Percentiles rank a stretch among this genome's conserved stretches.
Conservation (phyloP, 208 protist genomes). For the Acanthamoeba royreba region DNA sequence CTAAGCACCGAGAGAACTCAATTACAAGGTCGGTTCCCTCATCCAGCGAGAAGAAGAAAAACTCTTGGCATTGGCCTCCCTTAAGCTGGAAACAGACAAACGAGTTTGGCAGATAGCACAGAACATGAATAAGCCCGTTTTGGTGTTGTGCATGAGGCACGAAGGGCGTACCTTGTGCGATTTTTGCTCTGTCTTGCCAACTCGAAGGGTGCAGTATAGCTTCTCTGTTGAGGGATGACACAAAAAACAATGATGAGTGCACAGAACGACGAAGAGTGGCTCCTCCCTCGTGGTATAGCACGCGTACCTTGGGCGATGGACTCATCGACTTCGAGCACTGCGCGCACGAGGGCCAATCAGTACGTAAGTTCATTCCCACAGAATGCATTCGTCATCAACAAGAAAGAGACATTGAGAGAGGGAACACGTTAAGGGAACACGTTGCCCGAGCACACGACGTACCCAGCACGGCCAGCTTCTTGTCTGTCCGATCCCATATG, state of each 20-base stretch:
- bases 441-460: neutral
- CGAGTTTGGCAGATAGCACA: neutral
- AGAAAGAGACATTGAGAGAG: neutral
- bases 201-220: neutral
- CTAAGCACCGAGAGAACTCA: neutral
- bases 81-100: neutral
- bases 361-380: no score
- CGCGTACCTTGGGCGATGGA: neutral
- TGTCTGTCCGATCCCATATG: neutral
- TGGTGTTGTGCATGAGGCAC: no score
- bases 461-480: constrained; percentile 1
- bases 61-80: neutral
- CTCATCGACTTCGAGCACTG: neutral
- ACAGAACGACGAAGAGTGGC: neutral
- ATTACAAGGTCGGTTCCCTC: neutral
- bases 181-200: neutral
- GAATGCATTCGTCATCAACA: no score
- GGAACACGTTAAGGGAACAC: neutral
- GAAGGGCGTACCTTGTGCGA: neutral
- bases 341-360: neutral
- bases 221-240: neutral
- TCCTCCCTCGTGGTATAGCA: neutral
- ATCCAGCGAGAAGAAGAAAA: neutral
- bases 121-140: neutral
- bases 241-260: neutral